Base-by-base conservation (phyloP, 2,329 filamentous ascomycete species). In the Colletotrichum musae region DNA sequence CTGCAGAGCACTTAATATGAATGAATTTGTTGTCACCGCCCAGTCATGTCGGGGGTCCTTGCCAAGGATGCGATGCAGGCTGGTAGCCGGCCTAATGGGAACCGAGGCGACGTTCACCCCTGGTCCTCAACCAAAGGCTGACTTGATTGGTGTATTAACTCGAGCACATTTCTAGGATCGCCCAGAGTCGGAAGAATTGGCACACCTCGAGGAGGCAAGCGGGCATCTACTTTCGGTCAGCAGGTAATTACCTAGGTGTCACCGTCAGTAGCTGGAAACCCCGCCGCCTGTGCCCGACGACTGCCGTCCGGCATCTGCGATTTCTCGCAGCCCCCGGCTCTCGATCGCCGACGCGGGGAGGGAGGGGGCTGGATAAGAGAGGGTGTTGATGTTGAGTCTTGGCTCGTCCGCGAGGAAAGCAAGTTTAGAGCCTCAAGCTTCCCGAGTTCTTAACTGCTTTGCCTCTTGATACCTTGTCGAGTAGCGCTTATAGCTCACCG, bases 81-180 rank as follows among this genome's bases (percentile, higher is more conserved):
- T 24, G 21, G 21, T 15, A 4, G 6, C 65, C 60, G 53, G 48
- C 13, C 28, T 58, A 64, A 58, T 10, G 24, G 52, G 26, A 58
- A 32, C 53, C 60, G 60, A 64, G 58, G 47, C 10, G 21, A 3
- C 26, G 10, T 16, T 61, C 16, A 16, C 32, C 3, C 28, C 9
- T 54, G 15, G 12, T 45, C 24, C 6, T 24, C 7, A 12, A 32
- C n/a, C 60, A 21, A 32, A 7, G 26, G 5, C 36, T 9, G 13
- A 21, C 18, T 16, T 68, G 64, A 68, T 68, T 68, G 64, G 64
- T 64, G 64, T 68, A 64, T 58, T 52, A 68, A 64, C n/a, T 64
- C 10, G 51, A 24, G 13, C 18, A 45, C 12, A 4, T 4, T 24
- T 45, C 21, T n/a, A 24, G 16, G 53, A 48, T 21, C 26, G 26